phyloP scores from a whole-genome alignment of 441 rosid genomes.

The Pelargonium australe region DNA sequence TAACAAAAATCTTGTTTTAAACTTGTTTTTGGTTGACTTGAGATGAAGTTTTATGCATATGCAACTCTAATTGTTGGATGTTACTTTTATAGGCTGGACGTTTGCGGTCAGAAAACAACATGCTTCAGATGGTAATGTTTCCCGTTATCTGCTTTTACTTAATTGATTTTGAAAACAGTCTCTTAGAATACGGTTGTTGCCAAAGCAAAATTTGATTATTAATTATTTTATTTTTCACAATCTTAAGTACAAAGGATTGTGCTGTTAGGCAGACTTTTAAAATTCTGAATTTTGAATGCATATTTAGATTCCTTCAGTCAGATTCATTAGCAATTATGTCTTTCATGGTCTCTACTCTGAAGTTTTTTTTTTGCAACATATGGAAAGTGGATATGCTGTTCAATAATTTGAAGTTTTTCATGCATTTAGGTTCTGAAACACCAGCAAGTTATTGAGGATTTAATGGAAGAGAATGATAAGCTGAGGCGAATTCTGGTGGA shows the following conservation, averaged over 20 bases:
- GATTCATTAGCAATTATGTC: not conserved
- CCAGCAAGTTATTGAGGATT: constrained; percentile 67
- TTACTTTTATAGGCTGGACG: constrained; percentile 41
- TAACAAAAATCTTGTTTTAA: not conserved
- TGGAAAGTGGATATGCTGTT: not conserved
- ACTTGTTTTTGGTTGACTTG: not conserved
- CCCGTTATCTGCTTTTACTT: not conserved
- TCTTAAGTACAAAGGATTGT: not conserved
- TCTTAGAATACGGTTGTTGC: not conserved
- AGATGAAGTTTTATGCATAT: not conserved
- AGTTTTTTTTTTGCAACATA: not conserved
- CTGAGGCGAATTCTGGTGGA: constrained; percentile 62
- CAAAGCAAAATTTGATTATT: not conserved
- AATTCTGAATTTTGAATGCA: not conserved
- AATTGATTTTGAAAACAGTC: constrained; percentile 10
- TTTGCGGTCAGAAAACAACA: constrained; percentile 54
- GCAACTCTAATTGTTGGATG: constrained; percentile 6
- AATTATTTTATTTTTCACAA: too few species aligned
- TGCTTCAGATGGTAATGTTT: constrained; percentile 75
- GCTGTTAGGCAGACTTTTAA: not conserved
- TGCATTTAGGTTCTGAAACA: constrained; percentile 67
- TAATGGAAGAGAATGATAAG: constrained; percentile 71
- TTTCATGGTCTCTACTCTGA: not conserved
- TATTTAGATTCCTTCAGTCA: not conserved
- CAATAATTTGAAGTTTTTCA: not conserved